Evolutionary conservation across 495 filamentous ascomycete genomes (phyloP).

Genomic region (Aspergillus sclerotiicarbonarius): DNA sequence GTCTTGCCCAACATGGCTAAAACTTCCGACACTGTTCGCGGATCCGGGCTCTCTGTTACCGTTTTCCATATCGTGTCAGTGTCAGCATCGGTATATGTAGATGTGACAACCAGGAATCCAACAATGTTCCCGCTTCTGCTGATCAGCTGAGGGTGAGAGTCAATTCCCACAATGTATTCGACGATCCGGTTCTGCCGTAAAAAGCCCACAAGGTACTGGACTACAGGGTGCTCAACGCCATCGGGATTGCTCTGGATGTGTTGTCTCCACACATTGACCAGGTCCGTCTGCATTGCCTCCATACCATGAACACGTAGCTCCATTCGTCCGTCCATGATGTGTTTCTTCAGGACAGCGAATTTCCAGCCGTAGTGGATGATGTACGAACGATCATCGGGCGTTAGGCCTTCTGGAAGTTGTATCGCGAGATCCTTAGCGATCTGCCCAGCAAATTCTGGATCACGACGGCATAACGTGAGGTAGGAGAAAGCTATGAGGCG

Average conservation of each 20-base stretch:
- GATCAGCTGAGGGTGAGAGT: conserved; percentile 90
- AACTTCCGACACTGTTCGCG: conserved; percentile 76
- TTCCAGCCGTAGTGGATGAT: conserved; percentile 66
- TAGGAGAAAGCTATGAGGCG: conserved; percentile 28
- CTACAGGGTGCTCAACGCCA: conserved; percentile 46
- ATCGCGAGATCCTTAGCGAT: conserved; percentile 38
- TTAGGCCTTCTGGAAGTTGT: conserved; percentile 37
- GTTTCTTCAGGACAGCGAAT: conserved; percentile 63
- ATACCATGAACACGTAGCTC: conserved; percentile 77
- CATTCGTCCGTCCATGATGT: conserved; percentile 83
- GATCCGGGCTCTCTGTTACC: conserved; percentile 78
- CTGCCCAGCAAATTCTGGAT: conserved; percentile 24
- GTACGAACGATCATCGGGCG: conserved; percentile 24
- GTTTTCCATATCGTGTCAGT: conserved; percentile 85
- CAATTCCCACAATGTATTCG: conserved; percentile 84
- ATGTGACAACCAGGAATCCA: conserved; percentile 82
- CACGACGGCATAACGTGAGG: conserved; percentile 21
- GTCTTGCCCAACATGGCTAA: conserved; percentile 71
- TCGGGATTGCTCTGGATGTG: conserved; percentile 43
- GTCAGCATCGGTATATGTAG: conserved; percentile 65
- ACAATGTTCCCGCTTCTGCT: conserved; percentile 77
- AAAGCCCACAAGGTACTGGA: conserved; percentile 64
- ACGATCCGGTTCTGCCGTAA: conserved; percentile 65
- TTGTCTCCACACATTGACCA: conserved; percentile 60
- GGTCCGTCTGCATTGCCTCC: conserved; percentile 65